These are phyloP conservation scores for Russula sp. DNA, from an alignment of 768 basidiomycete species.

Conservation along the genomic window DNA sequence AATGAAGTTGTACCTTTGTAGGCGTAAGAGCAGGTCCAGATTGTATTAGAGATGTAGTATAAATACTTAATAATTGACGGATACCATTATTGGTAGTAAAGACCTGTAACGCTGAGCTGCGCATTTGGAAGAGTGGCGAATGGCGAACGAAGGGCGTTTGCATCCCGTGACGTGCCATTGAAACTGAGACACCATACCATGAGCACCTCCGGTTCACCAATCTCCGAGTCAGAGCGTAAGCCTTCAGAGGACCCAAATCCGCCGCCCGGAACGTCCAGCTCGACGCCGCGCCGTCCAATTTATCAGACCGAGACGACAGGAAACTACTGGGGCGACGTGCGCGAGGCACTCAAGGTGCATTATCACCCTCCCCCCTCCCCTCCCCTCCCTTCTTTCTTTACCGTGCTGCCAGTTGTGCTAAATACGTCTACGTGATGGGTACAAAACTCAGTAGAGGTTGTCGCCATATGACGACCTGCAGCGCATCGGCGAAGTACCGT, in stretches of 20 bases:
- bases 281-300: conserved; percentile 15
- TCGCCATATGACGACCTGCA: conserved; percentile 47
- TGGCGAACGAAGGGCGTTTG: no score
- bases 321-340: conserved; percentile 31
- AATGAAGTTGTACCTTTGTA: background rate
- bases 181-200: background rate
- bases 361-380: background rate
- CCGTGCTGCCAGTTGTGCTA: background rate
- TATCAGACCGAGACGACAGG: conserved; percentile 34
- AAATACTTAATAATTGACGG: no score
- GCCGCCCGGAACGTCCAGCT: background rate
- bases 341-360: conserved; percentile 33
- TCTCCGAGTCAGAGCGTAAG: conserved; percentile 1
- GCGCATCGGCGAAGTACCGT: conserved; percentile 65
- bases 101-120: no score
- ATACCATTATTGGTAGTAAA: no score
- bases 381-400: background rate
- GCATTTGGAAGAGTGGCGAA: no score
- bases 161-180: background rate
- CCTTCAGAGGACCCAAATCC: conserved; percentile 20
- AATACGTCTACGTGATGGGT: conserved; percentile 23
- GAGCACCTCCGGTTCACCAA: conserved; percentile 9
- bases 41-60: no score
- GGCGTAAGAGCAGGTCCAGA: background rate
- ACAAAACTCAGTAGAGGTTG: conserved; percentile 36